Evolutionary conservation across 768 basidiomycete species (phyloP).

Genomic region (Mycena galopus): DNA sequence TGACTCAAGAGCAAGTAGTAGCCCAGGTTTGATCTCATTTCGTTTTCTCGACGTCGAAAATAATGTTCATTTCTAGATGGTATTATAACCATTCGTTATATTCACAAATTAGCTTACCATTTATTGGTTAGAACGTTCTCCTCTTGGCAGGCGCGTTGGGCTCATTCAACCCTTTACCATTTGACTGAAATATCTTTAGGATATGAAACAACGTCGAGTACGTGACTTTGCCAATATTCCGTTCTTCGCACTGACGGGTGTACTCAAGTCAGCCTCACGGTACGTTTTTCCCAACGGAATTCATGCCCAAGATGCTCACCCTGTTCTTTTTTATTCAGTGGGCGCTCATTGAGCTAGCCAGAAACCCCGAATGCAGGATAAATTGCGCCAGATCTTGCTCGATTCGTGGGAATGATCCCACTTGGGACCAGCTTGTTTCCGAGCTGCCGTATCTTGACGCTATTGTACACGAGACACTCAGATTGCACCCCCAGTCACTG

Average conservation of each 20-base stretch:
- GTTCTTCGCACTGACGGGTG: too few species aligned
- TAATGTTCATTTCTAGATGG: conserved; percentile 10
- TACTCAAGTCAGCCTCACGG: conserved; percentile 42
- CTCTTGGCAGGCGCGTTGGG: conserved; percentile 40
- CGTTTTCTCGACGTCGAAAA: not conserved
- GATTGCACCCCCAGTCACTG: conserved; percentile 51
- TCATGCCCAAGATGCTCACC: not conserved
- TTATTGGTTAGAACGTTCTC: conserved; percentile 50
- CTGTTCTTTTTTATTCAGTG: conserved; percentile 42
- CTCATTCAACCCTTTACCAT: not conserved
- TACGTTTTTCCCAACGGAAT: conserved; percentile 12
- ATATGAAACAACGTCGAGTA: conserved; percentile 57
- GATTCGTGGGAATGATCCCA: conserved; percentile 45
- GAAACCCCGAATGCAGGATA: conserved; percentile 47
- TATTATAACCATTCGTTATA: not conserved
- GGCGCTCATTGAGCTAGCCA: conserved; percentile 52
- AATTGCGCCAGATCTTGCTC: conserved; percentile 46
- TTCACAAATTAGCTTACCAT: not conserved
- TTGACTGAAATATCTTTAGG: conserved; percentile 40
- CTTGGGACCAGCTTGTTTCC: conserved; percentile 53
- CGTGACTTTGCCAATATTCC: conserved; percentile 2
- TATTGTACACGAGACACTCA: conserved; percentile 53
- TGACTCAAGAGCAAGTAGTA: conserved; percentile 44
- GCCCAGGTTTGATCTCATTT: conserved; percentile 45
- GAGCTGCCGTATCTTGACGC: conserved; percentile 58